Base-by-base conservation (phyloP, 1,139 yeast species). In the Suhomyces anneliseae region DNA sequence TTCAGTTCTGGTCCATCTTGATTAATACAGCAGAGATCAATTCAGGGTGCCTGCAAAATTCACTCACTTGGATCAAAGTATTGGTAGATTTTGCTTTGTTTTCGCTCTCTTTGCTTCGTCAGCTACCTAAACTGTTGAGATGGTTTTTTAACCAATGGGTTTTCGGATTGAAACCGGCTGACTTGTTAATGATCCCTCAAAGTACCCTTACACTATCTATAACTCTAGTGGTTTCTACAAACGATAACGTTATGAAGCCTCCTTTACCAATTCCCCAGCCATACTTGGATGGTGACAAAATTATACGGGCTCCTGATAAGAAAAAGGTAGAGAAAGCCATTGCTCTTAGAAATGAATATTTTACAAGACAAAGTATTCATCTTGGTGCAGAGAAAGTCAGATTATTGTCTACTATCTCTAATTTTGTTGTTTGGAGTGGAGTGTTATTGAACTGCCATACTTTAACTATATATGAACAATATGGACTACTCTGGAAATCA, bases 311-410 rank as follows among this genome's bases (percentile, higher is more conserved):
- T 7, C 81, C 81, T 0, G 62, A 62, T 1, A 62, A 68, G 39
- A 59, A 57, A 39, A 72, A 70, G 46, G 59, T 69, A 2, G 66
- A 64, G 24, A 48, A 53, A 27, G 68, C 61, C 0, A 48, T 68
- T 8, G 59, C 65, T 0, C 51, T 61, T 7, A 55, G 76, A 36
- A 68, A 70, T 15, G 78, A 75, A 50, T 76, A 72, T 60, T 56
- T 64, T 7, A 65, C 72, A 0, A 68, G 68, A 33, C 62, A 67
- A 35, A 67, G 69, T 42, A 59, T 72, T 1, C 77, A 72, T 46
- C 57, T 65, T 34, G 76, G 74, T 2, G 65, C 72, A 2, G 81
- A 77, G 53, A 66, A 65, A 36, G 63, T 72, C 14, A 58, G 76
- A 45, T 50, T 76, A 19, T 53, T 70, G 33, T 60, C 67, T 14